These are phyloP conservation scores for Apiosordaria backusii DNA, from an alignment of 495 filamentous ascomycete genomes.

Conservation along the genomic window DNA sequence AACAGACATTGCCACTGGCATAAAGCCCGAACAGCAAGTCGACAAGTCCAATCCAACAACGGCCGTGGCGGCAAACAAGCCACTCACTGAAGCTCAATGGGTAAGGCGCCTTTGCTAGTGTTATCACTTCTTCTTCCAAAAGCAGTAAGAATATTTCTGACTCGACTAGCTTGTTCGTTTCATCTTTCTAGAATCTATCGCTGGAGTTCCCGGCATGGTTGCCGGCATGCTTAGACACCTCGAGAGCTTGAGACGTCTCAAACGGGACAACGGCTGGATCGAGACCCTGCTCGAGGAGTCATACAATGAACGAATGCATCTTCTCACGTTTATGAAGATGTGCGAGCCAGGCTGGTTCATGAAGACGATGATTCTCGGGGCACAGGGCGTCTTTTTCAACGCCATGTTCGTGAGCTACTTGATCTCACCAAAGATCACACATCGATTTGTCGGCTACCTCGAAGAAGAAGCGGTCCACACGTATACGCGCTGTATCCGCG, in stretches of 20 bases:
- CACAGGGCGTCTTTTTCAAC: constrained; percentile 89
- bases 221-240: constrained; percentile 90
- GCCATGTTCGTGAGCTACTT: constrained; percentile 87
- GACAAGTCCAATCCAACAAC: constrained; percentile 47
- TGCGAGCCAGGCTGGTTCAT: constrained; percentile 88
- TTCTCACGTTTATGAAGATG: constrained; percentile 91
- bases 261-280: constrained; percentile 97
- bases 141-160: constrained; percentile 16
- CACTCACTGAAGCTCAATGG: constrained; percentile 49
- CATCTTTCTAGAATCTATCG: constrained; percentile 91
- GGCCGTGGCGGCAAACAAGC: constrained; percentile 40
- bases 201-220: constrained; percentile 95
- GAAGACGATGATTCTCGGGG: constrained; percentile 78
- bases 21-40: constrained; percentile 41
- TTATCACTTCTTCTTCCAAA: not conserved
- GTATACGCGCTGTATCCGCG: constrained; percentile 80
- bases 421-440: constrained; percentile 80
- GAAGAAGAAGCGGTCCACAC: constrained; percentile 97
- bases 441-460: constrained; percentile 94
- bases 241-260: constrained; percentile 74
- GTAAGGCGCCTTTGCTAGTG: constrained; percentile 19
- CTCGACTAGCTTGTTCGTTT: constrained; percentile 62
- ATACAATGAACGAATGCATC: constrained; percentile 96
- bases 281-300: constrained; percentile 91
- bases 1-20: constrained; percentile 47